Percentiles rank a stretch among this genome's conserved stretches.
phyloP scores from a whole-genome alignment of 257 asterid genomes.

The Nyctanthes arbortristis region DNA sequence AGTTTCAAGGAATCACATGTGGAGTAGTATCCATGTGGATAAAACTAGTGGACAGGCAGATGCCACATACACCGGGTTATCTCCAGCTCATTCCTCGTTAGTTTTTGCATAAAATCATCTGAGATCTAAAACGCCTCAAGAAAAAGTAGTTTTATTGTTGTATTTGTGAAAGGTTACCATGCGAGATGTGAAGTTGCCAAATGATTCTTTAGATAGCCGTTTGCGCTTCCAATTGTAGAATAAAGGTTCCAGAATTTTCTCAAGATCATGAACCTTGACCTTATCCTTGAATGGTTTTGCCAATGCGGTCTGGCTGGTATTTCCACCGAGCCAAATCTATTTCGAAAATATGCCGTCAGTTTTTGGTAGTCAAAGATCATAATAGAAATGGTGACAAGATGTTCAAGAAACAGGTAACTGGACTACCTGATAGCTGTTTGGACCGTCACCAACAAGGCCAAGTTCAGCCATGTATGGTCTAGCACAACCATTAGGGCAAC shows the following conservation, averaged over 20 bases:
- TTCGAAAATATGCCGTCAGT: slow-evolving; percentile 4
- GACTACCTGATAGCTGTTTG: slow-evolving; percentile 90
- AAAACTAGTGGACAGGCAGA: no score
- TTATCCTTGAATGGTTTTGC: slow-evolving; percentile 76
- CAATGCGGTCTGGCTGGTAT: slow-evolving; percentile 75
- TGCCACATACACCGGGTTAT: no score
- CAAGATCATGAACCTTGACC: slow-evolving; percentile 89
- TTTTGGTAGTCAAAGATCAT: not conserved
- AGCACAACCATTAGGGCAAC: slow-evolving; percentile 99
- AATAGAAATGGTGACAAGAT: not conserved
- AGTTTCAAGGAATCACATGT: no score
- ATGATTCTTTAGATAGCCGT: slow-evolving; percentile 75
- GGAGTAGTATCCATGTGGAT: no score
- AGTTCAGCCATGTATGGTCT: slow-evolving; percentile 99
- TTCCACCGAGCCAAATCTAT: slow-evolving; percentile 98
- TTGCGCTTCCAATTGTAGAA: slow-evolving; percentile 88
- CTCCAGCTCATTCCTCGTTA: no score
- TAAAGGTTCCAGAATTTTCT: slow-evolving; percentile 87
- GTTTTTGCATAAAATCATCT: not conserved
- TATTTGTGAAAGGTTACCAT: slow-evolving; percentile 43
- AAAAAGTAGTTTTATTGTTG: not conserved
- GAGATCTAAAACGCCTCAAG: not conserved
- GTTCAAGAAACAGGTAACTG: not conserved
- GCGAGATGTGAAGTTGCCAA: slow-evolving; percentile 87
- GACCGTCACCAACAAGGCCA: slow-evolving; percentile 95